Percentiles rank a stretch among this genome's conserved stretches.
These are phyloP conservation scores for Penicillium sp. DNA, from an alignment of 2,329 filamentous ascomycete species.

Conservation along the genomic window DNA sequence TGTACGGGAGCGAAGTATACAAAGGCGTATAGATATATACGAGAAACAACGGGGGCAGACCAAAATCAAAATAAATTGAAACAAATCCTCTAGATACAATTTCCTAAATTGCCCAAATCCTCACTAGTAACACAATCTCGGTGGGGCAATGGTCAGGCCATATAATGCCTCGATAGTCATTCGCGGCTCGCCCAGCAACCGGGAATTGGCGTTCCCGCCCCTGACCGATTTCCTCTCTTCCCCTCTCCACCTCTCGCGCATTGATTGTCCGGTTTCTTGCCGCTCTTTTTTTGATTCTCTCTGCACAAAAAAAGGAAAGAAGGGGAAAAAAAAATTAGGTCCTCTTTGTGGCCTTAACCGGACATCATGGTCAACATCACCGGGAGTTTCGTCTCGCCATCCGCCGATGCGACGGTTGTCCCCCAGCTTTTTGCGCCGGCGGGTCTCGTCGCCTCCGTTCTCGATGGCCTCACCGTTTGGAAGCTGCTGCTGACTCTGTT, in stretches of 20 bases:
- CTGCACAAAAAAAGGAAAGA: constrained; percentile 3
- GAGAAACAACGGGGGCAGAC: too few relatives aligned
- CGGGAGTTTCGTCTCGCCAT: constrained; percentile 70
- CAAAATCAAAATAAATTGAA: too few relatives aligned
- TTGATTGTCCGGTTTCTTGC: constrained; percentile 14
- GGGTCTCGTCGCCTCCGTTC: constrained; percentile 59
- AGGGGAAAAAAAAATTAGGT: too few relatives aligned
- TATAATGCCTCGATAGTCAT: constrained; percentile 2
- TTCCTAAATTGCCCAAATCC: too few relatives aligned
- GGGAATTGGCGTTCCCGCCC: constrained; percentile 26
- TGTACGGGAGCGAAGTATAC: background rate
- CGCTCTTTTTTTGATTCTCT: constrained; percentile 8
- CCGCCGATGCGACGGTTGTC: constrained; percentile 65
- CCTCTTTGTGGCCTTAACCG: constrained; percentile 4
- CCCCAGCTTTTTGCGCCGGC: constrained; percentile 54
- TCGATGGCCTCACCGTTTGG: constrained; percentile 64
- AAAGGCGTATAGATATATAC: background rate
- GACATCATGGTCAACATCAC: constrained; percentile 57
- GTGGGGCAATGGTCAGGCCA: background rate
- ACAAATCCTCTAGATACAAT: too few relatives aligned
- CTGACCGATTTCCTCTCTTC: constrained; percentile 26
- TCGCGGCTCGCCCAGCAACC: constrained; percentile 7
- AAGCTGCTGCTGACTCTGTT: constrained; percentile 73
- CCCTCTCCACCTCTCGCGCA: constrained; percentile 19
- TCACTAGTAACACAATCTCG: too few relatives aligned